A percentile compares a stretch with the other conserved stretches of the same genome.
Conservation (phyloP, 2,329 filamentous ascomycete genomes). For the Sporothrix variecibatus region DNA sequence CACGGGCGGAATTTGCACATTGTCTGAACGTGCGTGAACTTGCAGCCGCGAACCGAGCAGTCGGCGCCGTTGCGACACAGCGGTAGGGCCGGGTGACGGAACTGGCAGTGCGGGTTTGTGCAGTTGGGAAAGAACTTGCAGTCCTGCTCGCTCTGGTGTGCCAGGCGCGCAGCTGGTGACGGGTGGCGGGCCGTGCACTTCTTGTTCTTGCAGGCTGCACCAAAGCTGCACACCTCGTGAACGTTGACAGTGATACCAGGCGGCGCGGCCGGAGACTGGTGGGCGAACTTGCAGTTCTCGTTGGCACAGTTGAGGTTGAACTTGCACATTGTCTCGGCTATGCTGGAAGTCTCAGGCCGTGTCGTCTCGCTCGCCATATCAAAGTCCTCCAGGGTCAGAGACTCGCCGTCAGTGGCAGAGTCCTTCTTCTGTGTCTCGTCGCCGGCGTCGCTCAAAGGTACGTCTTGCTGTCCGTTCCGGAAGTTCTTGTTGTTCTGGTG, state of each 20-base stretch:
- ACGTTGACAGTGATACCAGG: constrained; percentile 76
- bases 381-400: constrained; percentile 59
- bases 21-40: constrained; percentile 83
- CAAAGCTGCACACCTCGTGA: constrained; percentile 77
- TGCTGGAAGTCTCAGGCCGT: constrained; percentile 56
- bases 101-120: constrained; percentile 82
- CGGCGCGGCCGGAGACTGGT: constrained; percentile 88
- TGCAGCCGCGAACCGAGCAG: constrained; percentile 79
- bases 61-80: constrained; percentile 89
- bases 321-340: constrained; percentile 75
- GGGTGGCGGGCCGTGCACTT: constrained; percentile 93
- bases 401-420: constrained; percentile 47
- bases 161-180: constrained; percentile 77
- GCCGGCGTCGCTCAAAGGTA: constrained; percentile 41
- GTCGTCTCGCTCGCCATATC: constrained; percentile 55
- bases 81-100: constrained; percentile 84
- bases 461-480: constrained; percentile 51
- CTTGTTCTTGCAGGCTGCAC: constrained; percentile 89
- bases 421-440: constrained; percentile 38
- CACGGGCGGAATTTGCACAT: constrained; percentile 92
- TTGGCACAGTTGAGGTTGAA: constrained; percentile 89
- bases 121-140: constrained; percentile 93
- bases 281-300: constrained; percentile 86
- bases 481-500: constrained; percentile 52
- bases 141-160: constrained; percentile 79